Percentiles rank a stretch among this genome's conserved stretches.
Conservation (phyloP, 345 rosid genomes). For the Gossypium turneri region DNA sequence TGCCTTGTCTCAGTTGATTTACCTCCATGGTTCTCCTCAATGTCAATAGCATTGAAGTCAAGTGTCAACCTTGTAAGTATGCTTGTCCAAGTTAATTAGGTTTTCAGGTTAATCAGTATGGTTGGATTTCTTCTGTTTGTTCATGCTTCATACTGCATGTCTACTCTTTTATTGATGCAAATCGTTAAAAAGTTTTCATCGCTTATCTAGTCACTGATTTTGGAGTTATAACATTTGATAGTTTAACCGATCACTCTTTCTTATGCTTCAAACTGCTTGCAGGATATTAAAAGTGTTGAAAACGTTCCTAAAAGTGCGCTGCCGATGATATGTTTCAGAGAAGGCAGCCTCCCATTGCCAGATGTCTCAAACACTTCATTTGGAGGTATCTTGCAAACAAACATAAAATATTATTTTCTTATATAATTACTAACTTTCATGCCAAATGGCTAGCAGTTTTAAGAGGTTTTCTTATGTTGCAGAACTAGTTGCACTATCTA, state of each 20-base stretch:
- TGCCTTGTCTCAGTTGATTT: conserved; percentile 64
- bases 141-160: neutral
- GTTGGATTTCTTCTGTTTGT: conserved; percentile 2
- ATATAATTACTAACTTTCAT: neutral
- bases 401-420: neutral
- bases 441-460: neutral
- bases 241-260: neutral
- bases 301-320: conserved; percentile 50
- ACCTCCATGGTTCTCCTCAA: conserved; percentile 88
- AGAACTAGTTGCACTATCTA: conserved; percentile 42
- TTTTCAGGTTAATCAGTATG: neutral
- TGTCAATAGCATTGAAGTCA: conserved; percentile 66
- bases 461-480: conserved; percentile 21
- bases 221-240: neutral
- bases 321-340: conserved; percentile 86
- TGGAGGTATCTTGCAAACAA: conserved; percentile 21
- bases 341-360: conserved; percentile 93
- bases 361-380: conserved; percentile 52
- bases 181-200: neutral
- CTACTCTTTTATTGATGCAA: neutral
- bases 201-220: neutral
- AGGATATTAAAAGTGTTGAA: conserved; percentile 48
- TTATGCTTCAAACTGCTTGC: conserved; percentile 20
- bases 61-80: conserved; percentile 83
- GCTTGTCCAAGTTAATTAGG: conserved; percentile 10